Evolutionary conservation across 768 basidiomycete species (phyloP), one percentile per base, ranked within the genome.

Genomic region (Psilocybe azurescens): DNA sequence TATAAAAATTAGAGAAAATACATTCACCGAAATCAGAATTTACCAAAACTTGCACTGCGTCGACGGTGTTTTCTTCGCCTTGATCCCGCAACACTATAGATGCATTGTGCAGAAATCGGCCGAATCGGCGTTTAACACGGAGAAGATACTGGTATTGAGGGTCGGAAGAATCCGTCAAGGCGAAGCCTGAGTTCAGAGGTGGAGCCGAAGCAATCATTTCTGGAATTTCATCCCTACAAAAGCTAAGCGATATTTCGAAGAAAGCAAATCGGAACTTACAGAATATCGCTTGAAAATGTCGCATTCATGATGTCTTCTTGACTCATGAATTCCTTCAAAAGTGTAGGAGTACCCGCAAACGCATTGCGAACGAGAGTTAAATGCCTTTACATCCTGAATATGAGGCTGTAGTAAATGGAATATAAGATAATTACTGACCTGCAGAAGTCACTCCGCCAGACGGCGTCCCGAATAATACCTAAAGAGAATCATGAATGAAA

Each of bases 401-500:
- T 16, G 14, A 11, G 5, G 41, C 14, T 50, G 48, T 11, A 47
- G 33, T 29, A 48, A 5, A n/a, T 11, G 33, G 16, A 38, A 49
- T 32, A 18, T 54, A 30, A 53, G 56, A 24, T 49, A 51, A 50
- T 72, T 32, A 75, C 81, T 44, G 33, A 88, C 83, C 93, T 84
- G 77, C 93, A 95, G 70, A 95, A 93, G 65, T 95, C 91, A 72
- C 93, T 94, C 11, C 89, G 82, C 93, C 93, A 95, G 14, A 82
- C 64, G 14, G 83, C 82, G 72, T 90, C 83, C 20, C 87, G 82
- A 29, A 76, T 67, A 47, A 79, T 69, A 50, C 76, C 84, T 85
- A 58, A 36, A 52, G 54, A 44, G 65, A n/a, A 9, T 39, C 33
- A 29, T 61, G 11, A 52, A 28, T 63, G 50, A 44, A 72, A 52